A percentile compares a stretch with the other conserved stretches of the same genome.
Evolutionary conservation across 805 yeast genomes (phyloP).

Genomic region (Candida anglica): DNA sequence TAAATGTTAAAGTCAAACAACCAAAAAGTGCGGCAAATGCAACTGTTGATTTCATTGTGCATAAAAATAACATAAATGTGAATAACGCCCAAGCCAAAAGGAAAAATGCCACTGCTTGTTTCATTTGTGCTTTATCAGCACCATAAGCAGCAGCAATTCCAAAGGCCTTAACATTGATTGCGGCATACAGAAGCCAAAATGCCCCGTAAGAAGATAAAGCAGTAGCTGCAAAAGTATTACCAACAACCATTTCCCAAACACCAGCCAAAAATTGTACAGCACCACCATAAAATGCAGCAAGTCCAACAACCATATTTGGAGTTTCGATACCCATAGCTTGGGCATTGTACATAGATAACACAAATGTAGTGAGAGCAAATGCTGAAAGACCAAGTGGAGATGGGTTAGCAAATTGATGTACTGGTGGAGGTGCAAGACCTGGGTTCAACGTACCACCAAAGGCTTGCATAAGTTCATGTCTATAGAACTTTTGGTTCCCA

Average conservation of each 20-base stretch:
- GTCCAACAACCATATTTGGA: conserved; percentile 55
- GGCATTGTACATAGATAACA: conserved; percentile 54
- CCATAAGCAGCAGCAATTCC: conserved; percentile 30
- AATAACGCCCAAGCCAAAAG: conserved; percentile 39
- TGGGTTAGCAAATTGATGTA: conserved; percentile 62
- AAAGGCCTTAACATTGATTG: conserved; percentile 26
- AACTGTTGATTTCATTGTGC: conserved; percentile 35
- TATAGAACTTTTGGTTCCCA: conserved; percentile 30
- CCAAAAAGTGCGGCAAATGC: conserved; percentile 31
- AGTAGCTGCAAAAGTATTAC: conserved; percentile 68
- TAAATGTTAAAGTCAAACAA: conserved; percentile 28
- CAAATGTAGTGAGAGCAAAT: conserved; percentile 63
- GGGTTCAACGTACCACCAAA: conserved; percentile 38
- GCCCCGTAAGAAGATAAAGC: conserved; percentile 54
- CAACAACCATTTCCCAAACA: conserved; percentile 61
- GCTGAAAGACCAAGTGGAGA: conserved; percentile 64
- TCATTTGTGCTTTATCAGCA: conserved; percentile 20
- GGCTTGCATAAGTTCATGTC: conserved; percentile 38
- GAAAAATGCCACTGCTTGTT: conserved; percentile 32
- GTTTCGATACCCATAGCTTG: conserved; percentile 50
- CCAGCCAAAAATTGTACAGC: conserved; percentile 59
- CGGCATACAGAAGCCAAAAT: conserved; percentile 33
- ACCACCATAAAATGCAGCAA: conserved; percentile 66
- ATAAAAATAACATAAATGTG: conserved; percentile 31
- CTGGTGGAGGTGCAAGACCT: conserved; percentile 38